phyloP scores from a whole-genome alignment of 352 stramenopile genomes.

The Phytophthora sp. region DNA sequence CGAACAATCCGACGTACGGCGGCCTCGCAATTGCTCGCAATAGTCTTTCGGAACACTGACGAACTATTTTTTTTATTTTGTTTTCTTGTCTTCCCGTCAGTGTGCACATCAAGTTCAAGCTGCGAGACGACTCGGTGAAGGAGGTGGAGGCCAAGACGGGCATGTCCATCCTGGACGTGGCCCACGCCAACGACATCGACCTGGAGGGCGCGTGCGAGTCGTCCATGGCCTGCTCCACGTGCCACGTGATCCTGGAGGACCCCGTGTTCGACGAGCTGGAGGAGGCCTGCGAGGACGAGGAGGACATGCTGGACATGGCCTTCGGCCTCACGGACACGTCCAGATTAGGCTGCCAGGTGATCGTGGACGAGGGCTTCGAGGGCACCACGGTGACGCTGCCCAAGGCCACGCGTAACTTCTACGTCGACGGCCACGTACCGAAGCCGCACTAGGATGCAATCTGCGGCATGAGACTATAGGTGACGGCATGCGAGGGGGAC shows the following conservation, averaged over 20 bases:
- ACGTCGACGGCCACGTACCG: slow-evolving; percentile 98
- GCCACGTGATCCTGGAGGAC: slow-evolving; percentile 96
- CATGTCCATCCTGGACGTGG: slow-evolving; percentile 92
- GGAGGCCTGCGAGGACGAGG: slow-evolving; percentile 95
- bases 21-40: neutral
- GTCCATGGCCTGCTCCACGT: slow-evolving; percentile 98
- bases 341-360: slow-evolving; percentile 91
- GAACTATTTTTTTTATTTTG: slow-evolving; percentile 3
- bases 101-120: slow-evolving; percentile 80
- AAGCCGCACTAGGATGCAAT: slow-evolving; percentile 91
- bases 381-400: slow-evolving; percentile 92
- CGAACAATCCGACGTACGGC: slow-evolving; percentile 64
- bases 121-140: slow-evolving; percentile 63
- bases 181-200: slow-evolving; percentile 94
- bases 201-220: slow-evolving; percentile 94
- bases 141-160: slow-evolving; percentile 75
- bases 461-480: too few species aligned
- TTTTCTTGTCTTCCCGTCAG: slow-evolving; percentile 23
- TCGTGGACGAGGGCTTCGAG: slow-evolving; percentile 92
- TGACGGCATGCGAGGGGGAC: too few species aligned
- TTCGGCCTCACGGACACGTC: slow-evolving; percentile 97
- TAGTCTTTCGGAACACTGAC: neutral
- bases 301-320: slow-evolving; percentile 99
- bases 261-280: slow-evolving; percentile 92
- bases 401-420: slow-evolving; percentile 98